These are phyloP conservation scores for Clonostachys sp. DNA, from an alignment of 2,329 filamentous ascomycete genomes.

Conservation along the genomic window DNA sequence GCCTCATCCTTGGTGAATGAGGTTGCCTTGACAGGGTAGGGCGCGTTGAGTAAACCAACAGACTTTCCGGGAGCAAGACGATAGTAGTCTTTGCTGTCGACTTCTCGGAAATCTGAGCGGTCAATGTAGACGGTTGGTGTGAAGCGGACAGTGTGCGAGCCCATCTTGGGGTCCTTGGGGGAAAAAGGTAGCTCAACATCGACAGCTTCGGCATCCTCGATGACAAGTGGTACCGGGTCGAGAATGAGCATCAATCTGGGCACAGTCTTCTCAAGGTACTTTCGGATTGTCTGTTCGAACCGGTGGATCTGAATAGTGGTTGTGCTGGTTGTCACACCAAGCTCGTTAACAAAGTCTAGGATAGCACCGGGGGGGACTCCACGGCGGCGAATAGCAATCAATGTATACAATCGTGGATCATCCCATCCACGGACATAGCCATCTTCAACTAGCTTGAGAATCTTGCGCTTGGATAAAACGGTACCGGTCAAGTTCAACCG, in stretches of 20 bases:
- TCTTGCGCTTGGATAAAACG: conserved; percentile 81
- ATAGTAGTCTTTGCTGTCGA: conserved; percentile 67
- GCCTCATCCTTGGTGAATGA: conserved; percentile 59
- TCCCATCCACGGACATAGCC: conserved; percentile 85
- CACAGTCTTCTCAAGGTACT: conserved; percentile 83
- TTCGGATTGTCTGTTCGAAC: conserved; percentile 80
- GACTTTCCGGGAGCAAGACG: conserved; percentile 67
- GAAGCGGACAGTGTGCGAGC: conserved; percentile 56
- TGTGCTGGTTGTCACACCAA: conserved; percentile 80
- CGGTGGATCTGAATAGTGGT: conserved; percentile 75
- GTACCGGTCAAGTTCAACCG: conserved; percentile 71
- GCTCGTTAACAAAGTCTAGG: conserved; percentile 83
- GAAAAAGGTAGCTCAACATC: conserved; percentile 75
- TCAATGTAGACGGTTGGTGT: conserved; percentile 80
- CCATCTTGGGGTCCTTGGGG: conserved; percentile 72
- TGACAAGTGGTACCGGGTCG: conserved; percentile 77
- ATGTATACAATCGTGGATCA: conserved; percentile 83
- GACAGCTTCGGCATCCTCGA: conserved; percentile 62
- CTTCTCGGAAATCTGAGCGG: conserved; percentile 67
- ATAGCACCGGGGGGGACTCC: conserved; percentile 87
- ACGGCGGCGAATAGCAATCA: conserved; percentile 77
- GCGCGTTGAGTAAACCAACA: conserved; percentile 65
- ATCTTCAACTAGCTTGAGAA: conserved; percentile 73
- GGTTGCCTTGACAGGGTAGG: conserved; percentile 61
- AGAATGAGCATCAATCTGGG: conserved; percentile 86